These are phyloP conservation scores for Phyllosticta citrichinensis DNA, from an alignment of 2,329 filamentous ascomycete species.

Conservation along the genomic window DNA sequence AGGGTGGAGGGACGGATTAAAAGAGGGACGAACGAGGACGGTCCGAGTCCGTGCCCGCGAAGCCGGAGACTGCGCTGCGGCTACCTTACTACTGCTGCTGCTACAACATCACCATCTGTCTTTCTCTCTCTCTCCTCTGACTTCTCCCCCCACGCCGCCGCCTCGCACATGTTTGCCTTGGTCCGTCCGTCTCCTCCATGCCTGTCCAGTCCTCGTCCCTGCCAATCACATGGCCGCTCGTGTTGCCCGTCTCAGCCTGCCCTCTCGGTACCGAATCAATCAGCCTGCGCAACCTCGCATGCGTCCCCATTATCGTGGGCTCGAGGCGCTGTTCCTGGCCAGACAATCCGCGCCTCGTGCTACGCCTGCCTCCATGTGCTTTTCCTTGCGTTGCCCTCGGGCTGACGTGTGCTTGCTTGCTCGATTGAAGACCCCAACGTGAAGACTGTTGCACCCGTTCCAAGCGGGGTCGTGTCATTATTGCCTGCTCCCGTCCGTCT, in stretches of 20 bases:
- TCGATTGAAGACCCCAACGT: conserved; percentile 13
- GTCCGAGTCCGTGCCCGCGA: not conserved
- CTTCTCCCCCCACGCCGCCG: not conserved
- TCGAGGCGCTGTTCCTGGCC: not conserved
- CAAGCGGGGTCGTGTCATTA: conserved; percentile 21
- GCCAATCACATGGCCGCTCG: not conserved
- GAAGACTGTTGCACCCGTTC: conserved; percentile 15
- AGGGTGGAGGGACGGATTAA: not conserved
- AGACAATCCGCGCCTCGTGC: not conserved
- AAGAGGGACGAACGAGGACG: not conserved
- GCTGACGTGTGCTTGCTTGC: conserved; percentile 1
- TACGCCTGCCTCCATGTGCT: not conserved
- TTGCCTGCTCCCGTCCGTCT: not conserved
- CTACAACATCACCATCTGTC: no score
- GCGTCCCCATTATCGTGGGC: not conserved
- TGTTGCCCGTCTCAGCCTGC: not conserved
- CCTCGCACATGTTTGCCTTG: not conserved
- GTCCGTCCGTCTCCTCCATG: not conserved
- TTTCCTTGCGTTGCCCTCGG: not conserved
- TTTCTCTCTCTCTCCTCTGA: no score
- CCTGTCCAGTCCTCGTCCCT: no score
- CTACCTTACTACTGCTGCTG: no score
- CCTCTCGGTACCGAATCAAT: not conserved
- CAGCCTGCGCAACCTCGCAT: not conserved
- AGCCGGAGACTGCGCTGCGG: not conserved